phyloP scores from a whole-genome alignment of 2,329 filamentous ascomycete genomes.

The Trichoderma pleuroti region DNA sequence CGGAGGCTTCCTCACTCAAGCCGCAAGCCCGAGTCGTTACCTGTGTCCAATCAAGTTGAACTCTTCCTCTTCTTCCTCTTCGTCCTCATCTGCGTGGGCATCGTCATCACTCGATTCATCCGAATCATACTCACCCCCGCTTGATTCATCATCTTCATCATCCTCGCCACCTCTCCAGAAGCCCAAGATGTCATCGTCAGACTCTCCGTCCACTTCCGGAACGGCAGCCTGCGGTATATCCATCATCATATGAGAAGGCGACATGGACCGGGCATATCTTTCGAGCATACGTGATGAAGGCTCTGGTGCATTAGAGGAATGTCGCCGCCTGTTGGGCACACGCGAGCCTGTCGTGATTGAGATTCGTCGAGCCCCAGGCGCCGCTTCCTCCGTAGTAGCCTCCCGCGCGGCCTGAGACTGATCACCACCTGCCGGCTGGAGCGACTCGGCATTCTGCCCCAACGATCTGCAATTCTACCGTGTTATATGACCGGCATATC shows the following conservation, averaged over 20 bases:
- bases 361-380: constrained; percentile 25
- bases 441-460: constrained; percentile 37
- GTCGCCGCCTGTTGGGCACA: constrained; percentile 34
- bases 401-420: constrained; percentile 22
- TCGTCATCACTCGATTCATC: constrained; percentile 50
- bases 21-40: constrained; percentile 28
- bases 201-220: constrained; percentile 41
- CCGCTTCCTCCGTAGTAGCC: not conserved
- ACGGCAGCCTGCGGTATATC: constrained; percentile 28
- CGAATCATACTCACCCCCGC: constrained; percentile 38
- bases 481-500: constrained; percentile 68
- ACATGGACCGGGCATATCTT: constrained; percentile 44
- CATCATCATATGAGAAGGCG: constrained; percentile 33
- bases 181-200: constrained; percentile 54
- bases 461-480: constrained; percentile 61
- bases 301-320: constrained; percentile 39
- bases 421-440: constrained; percentile 27
- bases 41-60: constrained; percentile 50
- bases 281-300: constrained; percentile 35
- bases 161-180: constrained; percentile 52
- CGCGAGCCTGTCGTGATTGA: constrained; percentile 17
- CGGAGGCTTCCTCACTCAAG: not conserved
- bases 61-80: constrained; percentile 45
- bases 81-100: constrained; percentile 37
- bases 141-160: constrained; percentile 43